Evolutionary conservation across 2,329 filamentous ascomycete genomes (phyloP).

Genomic region (Teratosphaeriaceae sp.): DNA sequence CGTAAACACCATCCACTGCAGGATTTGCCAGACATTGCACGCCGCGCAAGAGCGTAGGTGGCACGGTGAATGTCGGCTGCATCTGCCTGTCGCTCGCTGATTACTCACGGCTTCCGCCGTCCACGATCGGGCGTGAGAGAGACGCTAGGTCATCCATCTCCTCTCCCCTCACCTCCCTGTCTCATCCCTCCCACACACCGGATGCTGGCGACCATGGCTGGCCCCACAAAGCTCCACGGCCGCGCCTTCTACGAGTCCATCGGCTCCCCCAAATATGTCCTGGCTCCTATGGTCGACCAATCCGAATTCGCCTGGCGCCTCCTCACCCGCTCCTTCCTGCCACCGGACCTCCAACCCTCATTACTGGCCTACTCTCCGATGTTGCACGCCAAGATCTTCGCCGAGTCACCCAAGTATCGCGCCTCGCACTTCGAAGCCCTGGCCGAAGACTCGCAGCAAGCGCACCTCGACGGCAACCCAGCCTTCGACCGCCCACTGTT

Average conservation of each 20-base stretch:
- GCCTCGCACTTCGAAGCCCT: slow-evolving; percentile 72
- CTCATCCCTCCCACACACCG: not conserved
- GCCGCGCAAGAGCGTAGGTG: no score
- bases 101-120: not conserved
- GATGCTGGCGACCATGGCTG: slow-evolving; percentile 15
- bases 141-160: slow-evolving; percentile 3
- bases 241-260: slow-evolving; percentile 92
- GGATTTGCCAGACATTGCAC: no score
- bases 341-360: slow-evolving; percentile 50
- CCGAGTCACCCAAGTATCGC: slow-evolving; percentile 69
- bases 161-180: not conserved
- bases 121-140: not conserved
- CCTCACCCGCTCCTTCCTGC: slow-evolving; percentile 87
- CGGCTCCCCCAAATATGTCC: slow-evolving; percentile 80
- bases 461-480: slow-evolving; percentile 81
- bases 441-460: slow-evolving; percentile 30
- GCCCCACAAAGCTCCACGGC: slow-evolving; percentile 43
- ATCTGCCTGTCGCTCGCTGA: not conserved
- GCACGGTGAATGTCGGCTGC: not conserved
- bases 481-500: slow-evolving; percentile 79
- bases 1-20: no score
- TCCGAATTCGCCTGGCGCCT: slow-evolving; percentile 98
- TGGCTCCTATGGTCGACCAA: slow-evolving; percentile 97
- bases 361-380: slow-evolving; percentile 91
- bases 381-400: slow-evolving; percentile 88